phyloP scores from a whole-genome alignment of 1,284 basidiomycete genomes.

The Quambalaria eucalypti region DNA sequence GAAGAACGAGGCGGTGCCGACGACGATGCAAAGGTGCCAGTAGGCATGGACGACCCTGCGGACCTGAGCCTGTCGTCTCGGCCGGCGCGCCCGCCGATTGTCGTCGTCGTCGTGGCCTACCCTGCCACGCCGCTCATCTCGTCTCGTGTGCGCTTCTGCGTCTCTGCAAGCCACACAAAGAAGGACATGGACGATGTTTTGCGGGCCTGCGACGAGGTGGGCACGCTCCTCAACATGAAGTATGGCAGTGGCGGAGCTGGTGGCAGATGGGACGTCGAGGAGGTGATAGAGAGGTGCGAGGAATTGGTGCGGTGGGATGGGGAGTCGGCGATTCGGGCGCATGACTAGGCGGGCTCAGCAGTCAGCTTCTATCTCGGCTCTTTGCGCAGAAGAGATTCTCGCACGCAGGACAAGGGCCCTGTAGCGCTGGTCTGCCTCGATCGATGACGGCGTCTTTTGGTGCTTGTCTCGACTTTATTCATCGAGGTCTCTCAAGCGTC shows the following conservation, averaged over 20 bases:
- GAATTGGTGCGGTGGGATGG: conserved; percentile 59
- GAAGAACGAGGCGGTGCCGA: conserved; percentile 15
- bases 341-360: no score
- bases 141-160: conserved; percentile 83
- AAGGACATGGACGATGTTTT: conserved; percentile 84
- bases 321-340: conserved; percentile 21
- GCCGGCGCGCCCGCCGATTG: conserved; percentile 30
- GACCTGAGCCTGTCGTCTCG: background rate
- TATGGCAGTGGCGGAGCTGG: conserved; percentile 59
- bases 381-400: no score
- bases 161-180: conserved; percentile 91
- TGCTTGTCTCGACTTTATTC: no score
- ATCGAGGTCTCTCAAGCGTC: no score
- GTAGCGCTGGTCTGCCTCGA: no score
- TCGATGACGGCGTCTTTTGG: no score
- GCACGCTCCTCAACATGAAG: conserved; percentile 69
- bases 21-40: conserved; percentile 14
- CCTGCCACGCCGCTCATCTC: conserved; percentile 87
- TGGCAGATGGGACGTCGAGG: conserved; percentile 73
- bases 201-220: conserved; percentile 83
- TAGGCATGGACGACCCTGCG: conserved; percentile 12
- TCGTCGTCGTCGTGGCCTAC: conserved; percentile 44
- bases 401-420: no score
- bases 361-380: no score
- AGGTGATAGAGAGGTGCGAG: conserved; percentile 64